These are phyloP conservation scores for Vishniacozyma victoriae DNA, from an alignment of 768 basidiomycete species.

Conservation along the genomic window DNA sequence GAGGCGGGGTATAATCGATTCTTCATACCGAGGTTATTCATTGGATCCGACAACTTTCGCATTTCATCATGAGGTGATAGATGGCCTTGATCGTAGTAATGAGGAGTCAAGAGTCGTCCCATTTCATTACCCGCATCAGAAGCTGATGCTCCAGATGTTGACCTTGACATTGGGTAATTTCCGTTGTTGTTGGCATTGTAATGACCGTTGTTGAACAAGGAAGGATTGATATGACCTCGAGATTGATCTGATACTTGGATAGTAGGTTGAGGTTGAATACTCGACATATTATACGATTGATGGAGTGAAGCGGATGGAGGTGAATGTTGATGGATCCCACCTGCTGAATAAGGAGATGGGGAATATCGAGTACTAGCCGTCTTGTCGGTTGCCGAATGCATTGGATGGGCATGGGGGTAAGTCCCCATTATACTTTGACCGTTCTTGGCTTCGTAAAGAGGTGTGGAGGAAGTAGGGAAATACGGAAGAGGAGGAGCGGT, in stretches of 20 bases:
- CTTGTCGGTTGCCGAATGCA: slow-evolving; percentile 35
- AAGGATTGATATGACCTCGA: slow-evolving; percentile 20
- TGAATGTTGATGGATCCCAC: slow-evolving; percentile 2
- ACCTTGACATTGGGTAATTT: slow-evolving; percentile 35
- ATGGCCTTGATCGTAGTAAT: slow-evolving; percentile 18
- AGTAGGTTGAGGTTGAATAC: neutral
- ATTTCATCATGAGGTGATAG: slow-evolving; percentile 24
- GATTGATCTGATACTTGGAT: neutral
- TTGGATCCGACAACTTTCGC: slow-evolving; percentile 34
- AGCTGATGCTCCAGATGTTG: slow-evolving; percentile 34
- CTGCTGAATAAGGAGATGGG: slow-evolving; percentile 32
- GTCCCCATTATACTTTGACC: slow-evolving; percentile 33
- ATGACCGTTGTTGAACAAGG: slow-evolving; percentile 18
- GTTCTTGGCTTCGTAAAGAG: slow-evolving; percentile 20
- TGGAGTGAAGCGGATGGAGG: slow-evolving; percentile 21
- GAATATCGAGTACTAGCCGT: slow-evolving; percentile 32
- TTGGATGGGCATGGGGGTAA: slow-evolving; percentile 34
- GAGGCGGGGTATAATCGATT: slow-evolving; percentile 6
- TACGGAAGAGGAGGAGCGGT: slow-evolving; percentile 22
- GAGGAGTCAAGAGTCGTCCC: slow-evolving; percentile 29
- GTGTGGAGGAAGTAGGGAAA: slow-evolving; percentile 15
- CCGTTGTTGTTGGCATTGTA: slow-evolving; percentile 1
- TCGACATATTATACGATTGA: slow-evolving; percentile 1
- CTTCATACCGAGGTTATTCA: neutral
- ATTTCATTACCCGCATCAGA: slow-evolving; percentile 18